Evolutionary conservation across 805 yeast genomes (phyloP).

Genomic region (Lachancea kluyveri): DNA sequence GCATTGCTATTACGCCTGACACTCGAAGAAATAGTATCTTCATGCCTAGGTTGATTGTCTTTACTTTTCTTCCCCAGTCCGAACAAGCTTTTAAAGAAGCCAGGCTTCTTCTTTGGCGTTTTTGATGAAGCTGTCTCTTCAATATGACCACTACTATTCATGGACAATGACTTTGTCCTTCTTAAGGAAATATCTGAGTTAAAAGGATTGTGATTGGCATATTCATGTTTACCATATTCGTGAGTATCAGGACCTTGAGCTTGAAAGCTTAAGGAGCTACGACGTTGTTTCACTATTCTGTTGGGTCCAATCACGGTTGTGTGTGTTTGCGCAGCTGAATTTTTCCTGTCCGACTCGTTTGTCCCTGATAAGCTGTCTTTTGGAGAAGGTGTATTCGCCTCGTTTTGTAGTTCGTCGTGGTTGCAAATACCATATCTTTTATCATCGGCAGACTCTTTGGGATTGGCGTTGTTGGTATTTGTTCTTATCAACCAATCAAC

Average conservation of each 20-base stretch:
- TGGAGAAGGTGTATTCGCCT: too few relatives aligned
- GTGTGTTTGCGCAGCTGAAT: conserved; percentile 5
- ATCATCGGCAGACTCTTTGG: too few relatives aligned
- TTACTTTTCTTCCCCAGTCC: conserved; percentile 22
- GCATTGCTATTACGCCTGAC: conserved; percentile 7
- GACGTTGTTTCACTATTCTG: conserved; percentile 5
- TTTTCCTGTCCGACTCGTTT: conserved; percentile 5
- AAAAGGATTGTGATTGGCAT: conserved; percentile 3
- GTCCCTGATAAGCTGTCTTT: not conserved
- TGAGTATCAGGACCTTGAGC: too few relatives aligned
- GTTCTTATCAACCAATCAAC: conserved; percentile 28
- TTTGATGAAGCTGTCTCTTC: conserved; percentile 7
- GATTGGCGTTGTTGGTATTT: conserved; percentile 5
- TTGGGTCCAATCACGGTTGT: conserved; percentile 5
- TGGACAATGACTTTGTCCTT: conserved; percentile 31
- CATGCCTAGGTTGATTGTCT: conserved; percentile 4
- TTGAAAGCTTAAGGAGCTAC: conserved; percentile 1
- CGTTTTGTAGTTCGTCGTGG: too few relatives aligned
- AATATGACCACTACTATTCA: conserved; percentile 7
- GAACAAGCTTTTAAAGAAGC: conserved; percentile 34
- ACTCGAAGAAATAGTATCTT: conserved; percentile 6
- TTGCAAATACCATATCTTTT: too few relatives aligned
- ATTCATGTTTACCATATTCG: not conserved
- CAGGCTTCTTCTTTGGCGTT: conserved; percentile 22
- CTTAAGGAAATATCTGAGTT: conserved; percentile 13